Conservation (phyloP, 106 monocot species). For the Acorus calamus region DNA sequence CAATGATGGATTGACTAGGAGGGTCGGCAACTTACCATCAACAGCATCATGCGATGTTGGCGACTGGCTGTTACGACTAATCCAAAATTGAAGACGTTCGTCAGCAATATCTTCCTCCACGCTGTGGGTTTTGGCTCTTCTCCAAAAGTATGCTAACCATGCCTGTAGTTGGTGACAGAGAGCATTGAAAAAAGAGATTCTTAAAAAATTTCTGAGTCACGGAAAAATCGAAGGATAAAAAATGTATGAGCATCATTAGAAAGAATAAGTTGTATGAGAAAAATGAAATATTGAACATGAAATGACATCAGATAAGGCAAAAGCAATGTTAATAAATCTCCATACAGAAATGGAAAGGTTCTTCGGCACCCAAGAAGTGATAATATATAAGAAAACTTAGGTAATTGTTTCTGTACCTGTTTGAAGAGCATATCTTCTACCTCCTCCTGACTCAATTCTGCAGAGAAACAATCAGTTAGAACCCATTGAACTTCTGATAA, state of each 20-base stretch:
- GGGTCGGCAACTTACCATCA: conserved; percentile 37
- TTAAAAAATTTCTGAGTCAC: too few species aligned
- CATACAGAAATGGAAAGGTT: neutral
- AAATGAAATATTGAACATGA: neutral
- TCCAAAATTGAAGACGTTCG: conserved; percentile 72
- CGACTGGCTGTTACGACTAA: conserved; percentile 30
- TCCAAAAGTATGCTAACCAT: conserved; percentile 87
- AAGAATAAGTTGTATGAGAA: too few species aligned
- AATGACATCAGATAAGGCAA: neutral
- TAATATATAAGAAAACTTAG: neutral
- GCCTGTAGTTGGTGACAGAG: too few species aligned
- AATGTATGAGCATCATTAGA: too few species aligned
- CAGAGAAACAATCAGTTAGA: neutral
- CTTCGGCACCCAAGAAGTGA: neutral
- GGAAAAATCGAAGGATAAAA: too few species aligned
- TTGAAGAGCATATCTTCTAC: conserved; percentile 75
- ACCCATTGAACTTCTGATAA: neutral
- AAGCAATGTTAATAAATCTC: neutral
- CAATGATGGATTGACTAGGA: neutral
- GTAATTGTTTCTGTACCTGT: conserved; percentile 26
- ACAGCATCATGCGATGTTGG: conserved; percentile 77
- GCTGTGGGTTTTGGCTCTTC: conserved; percentile 64
- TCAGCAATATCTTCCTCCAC: conserved; percentile 85
- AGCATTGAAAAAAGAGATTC: too few species aligned
- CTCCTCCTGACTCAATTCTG: conserved; percentile 71